These are phyloP conservation scores for Vicia faba DNA, from an alignment of 306 rosid genomes.

Conservation along the genomic window DNA sequence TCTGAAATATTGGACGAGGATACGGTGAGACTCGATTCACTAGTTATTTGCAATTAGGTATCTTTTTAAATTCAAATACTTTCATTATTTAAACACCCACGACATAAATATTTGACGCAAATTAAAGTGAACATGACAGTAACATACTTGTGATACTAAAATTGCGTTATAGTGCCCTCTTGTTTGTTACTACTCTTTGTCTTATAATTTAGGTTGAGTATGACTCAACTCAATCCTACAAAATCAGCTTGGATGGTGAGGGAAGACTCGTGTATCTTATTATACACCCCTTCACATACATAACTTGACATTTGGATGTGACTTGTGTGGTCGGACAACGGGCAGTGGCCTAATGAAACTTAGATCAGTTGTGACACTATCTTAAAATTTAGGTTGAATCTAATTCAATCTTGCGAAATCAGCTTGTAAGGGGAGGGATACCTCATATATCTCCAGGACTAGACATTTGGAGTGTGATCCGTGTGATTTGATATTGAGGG, in stretches of 20 bases:
- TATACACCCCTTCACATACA: background rate
- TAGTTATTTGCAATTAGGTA: constrained; percentile 14
- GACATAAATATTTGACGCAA: background rate
- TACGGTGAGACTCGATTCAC: constrained; percentile 61
- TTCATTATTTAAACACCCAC: background rate
- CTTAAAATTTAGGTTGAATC: background rate
- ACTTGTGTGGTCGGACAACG: background rate
- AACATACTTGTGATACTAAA: background rate
- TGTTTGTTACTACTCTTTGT: background rate
- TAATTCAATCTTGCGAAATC: background rate
- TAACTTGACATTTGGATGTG: background rate
- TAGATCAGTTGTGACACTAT: background rate
- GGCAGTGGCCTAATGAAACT: background rate
- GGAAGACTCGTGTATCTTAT: background rate
- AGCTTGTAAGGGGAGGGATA: background rate
- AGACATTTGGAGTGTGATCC: background rate
- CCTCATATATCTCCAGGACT: background rate
- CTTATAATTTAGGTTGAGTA: background rate
- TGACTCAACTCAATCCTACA: background rate
- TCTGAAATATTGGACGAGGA: constrained; percentile 55
- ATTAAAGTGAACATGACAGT: background rate
- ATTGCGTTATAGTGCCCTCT: background rate
- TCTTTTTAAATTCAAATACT: background rate
- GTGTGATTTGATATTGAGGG: background rate
- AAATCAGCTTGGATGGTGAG: background rate